phyloP scores from a whole-genome alignment of 345 rosid species.

The Hirschfeldia incana region DNA sequence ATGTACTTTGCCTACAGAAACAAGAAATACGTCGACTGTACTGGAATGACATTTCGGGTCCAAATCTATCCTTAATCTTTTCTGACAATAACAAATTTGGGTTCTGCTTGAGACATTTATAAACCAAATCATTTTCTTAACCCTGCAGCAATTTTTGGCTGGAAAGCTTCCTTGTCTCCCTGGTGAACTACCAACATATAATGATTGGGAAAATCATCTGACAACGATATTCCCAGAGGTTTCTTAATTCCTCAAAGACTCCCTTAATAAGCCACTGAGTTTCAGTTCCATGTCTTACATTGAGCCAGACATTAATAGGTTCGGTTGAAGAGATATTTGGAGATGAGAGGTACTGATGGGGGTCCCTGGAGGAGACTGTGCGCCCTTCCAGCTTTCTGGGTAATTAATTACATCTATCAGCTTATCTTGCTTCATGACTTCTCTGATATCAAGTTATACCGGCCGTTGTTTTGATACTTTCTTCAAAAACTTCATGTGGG shows the following conservation, averaged over 20 bases:
- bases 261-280: neutral
- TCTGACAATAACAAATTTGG: neutral
- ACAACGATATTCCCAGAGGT: constrained; percentile 99
- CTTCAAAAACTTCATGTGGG: constrained; percentile 68
- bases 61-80: constrained; percentile 45
- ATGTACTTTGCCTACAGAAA: constrained; percentile 95
- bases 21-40: constrained; percentile 83
- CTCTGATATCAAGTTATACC: neutral
- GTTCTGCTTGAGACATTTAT: constrained; percentile 1
- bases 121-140: neutral
- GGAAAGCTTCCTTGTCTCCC: constrained; percentile 94
- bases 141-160: constrained; percentile 83
- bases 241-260: neutral
- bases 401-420: constrained; percentile 41
- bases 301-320: constrained; percentile 51
- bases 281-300: constrained; percentile 21
- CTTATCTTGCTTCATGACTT: constrained; percentile 1
- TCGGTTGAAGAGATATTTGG: constrained; percentile 92
- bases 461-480: constrained; percentile 24
- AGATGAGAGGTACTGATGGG: constrained; percentile 99
- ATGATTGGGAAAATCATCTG: constrained; percentile 97
- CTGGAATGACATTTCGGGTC: constrained; percentile 97
- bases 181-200: constrained; percentile 87
- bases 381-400: constrained; percentile 99
- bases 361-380: constrained; percentile 98